Evolutionary conservation across 2,329 filamentous ascomycete genomes (phyloP), one percentile per base, ranked within the genome.

Genomic region (Penicillium thymicola): DNA sequence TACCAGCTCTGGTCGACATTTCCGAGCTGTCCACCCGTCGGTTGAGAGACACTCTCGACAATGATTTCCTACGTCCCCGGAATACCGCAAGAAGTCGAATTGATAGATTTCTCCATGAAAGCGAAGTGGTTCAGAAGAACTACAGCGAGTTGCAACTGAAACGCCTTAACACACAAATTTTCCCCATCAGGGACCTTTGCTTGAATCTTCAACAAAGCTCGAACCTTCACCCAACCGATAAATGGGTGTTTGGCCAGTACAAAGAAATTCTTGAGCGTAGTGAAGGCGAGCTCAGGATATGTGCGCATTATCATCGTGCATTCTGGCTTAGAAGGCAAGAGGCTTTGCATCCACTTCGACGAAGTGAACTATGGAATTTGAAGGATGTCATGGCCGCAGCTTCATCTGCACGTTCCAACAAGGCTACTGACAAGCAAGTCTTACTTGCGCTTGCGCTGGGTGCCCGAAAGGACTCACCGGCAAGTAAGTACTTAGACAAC

Each of bases 61-160:
- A 37, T 6, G 51, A 66, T 18, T 64, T 63, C 45, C 23, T 65
- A 27, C 27, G 13, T n/a, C 62, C 67, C 41, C 60, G 61, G 21
- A 9, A 46, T 16, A 55, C 55, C 34, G 65, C 65, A 11, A 61
- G 61, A 50, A 40, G 38, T 13, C 67, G 59, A 8, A 55, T 70
- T 9, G 61, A 70, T 41, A 9, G 18, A 3, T 21, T 66, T 18
- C 46, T 68, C 8, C n/a, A 38, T 9, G 32, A 50, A 23, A 11
- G 27, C 1, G 4, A 44, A n/a, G 27, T 27, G 11, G 28, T 59
- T 14, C 14, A 54, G 1, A 3, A 27, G 5, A 21, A 48, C 5
- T 70, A 70, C 30, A 1, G 1, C 0, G 5, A 50, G 4, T 21
- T 66, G 28, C 43, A 52, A 51, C 25, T 27, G 13, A 58, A 57